Percentiles rank a stretch among this genome's conserved stretches.
phyloP scores from a whole-genome alignment of 257 asterid genomes.

The Prunella vulgaris region DNA sequence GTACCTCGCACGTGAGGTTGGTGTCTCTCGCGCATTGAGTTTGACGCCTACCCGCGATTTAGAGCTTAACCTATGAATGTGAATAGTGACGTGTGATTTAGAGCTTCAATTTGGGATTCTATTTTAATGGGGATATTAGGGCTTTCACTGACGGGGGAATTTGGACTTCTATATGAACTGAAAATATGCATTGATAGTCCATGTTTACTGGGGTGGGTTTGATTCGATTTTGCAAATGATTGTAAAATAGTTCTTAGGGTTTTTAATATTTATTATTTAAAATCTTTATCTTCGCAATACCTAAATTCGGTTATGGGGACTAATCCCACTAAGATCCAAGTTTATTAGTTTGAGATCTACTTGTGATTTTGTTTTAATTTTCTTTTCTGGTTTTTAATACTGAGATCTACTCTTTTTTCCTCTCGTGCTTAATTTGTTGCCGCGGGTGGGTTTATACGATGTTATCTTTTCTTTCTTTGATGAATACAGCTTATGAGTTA shows the following conservation, averaged over 20 bases:
- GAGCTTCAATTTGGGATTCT: too few relatives aligned
- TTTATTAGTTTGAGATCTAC: not conserved
- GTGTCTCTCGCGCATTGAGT: too few relatives aligned
- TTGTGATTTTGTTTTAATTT: not conserved
- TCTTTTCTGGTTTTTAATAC: not conserved
- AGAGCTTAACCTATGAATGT: too few relatives aligned
- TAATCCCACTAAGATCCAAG: not conserved
- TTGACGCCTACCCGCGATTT: too few relatives aligned
- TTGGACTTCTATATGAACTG: too few relatives aligned
- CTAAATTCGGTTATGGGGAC: not conserved
- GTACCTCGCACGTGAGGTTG: too few relatives aligned
- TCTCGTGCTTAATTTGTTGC: not conserved
- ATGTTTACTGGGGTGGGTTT: not conserved
- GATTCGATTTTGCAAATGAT: not conserved
- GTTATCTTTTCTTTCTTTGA: slow-evolving; percentile 38
- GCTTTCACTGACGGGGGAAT: too few relatives aligned
- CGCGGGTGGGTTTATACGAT: not conserved
- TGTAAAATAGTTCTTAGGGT: slow-evolving; percentile 1
- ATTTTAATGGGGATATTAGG: too few relatives aligned
- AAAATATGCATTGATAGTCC: too few relatives aligned
- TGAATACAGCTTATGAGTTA: slow-evolving; percentile 80
- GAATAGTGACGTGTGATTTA: too few relatives aligned
- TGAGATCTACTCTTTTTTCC: not conserved
- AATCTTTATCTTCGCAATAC: not conserved
- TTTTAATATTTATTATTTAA: not conserved